Base-by-base conservation (phyloP, 345 rosid genomes). In the Citrus maxima region DNA sequence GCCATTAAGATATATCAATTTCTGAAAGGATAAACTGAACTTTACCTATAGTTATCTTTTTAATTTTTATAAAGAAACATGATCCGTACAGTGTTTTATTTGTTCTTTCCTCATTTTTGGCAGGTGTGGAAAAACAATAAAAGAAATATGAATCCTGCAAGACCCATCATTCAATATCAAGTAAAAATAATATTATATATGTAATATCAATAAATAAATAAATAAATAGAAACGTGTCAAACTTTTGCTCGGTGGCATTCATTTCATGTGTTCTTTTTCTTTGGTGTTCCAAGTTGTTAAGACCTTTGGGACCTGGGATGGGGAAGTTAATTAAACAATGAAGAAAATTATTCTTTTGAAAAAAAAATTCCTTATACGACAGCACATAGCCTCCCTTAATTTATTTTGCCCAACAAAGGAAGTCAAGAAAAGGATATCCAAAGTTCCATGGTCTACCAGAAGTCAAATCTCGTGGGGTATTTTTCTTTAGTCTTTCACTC, bases 381-480 rank as follows among this genome's bases (percentile, higher is more conserved):
- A 62, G 32, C 35, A 16, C 35, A 28, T 16, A 62, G 35, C 35
- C 14, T 6, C 21, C 7, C 18, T 14, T 13, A 27, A 61, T 25
- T 61, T 13, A 4, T 10, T 10, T n/a, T 13, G 65, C 67, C 35
- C 21, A 4, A 62, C 32, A 3, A 61, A 13, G 67, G 14, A 28
- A 28, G 67, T 62, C 37, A 27, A 27, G 9, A 27, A 27, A 62
- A 32, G 67, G 18, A 13, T 28, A 7, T 28, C 67, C 21, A 32
- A 13, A 25, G 37, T 13, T 62, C 21, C 5, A 38, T 18, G 69
- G 77, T 74, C 77, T 40, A 27, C 69, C 28, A 5, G 68, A 74
- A 74, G 51, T 74, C 77, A 61, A 27, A 74, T 6, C 77, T 74
- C 77, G 77, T 74, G 77, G 5, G 30, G 10, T 19, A 21, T 71